These are phyloP conservation scores for Termitomyces sp. DNA, from an alignment of 768 basidiomycete species.

Conservation along the genomic window DNA sequence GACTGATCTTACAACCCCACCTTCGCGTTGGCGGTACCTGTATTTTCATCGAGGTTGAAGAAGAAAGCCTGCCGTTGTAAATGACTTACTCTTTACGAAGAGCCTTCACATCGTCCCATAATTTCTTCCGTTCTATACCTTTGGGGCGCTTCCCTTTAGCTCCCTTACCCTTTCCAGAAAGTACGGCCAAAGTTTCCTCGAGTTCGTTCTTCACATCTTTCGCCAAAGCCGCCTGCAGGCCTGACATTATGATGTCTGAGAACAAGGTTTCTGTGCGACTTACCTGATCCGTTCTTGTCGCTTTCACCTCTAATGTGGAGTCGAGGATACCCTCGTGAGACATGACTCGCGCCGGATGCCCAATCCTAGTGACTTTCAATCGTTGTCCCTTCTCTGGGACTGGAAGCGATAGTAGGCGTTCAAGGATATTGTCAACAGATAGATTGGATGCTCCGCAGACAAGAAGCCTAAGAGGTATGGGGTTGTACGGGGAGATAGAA, in stretches of 20 bases:
- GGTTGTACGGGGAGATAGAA: constrained; percentile 36
- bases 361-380: constrained; percentile 78
- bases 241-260: background rate
- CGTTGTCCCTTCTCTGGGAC: constrained; percentile 39
- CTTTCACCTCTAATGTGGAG: constrained; percentile 68
- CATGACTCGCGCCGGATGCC: constrained; percentile 94
- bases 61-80: background rate
- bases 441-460: constrained; percentile 94
- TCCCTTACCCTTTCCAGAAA: constrained; percentile 73
- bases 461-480: constrained; percentile 58
- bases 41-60: background rate
- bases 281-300: constrained; percentile 68
- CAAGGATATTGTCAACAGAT: constrained; percentile 93
- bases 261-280: background rate
- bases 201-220: constrained; percentile 89
- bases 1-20: constrained; percentile 77
- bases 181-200: constrained; percentile 54
- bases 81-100: constrained; percentile 80
- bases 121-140: constrained; percentile 70
- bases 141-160: constrained; percentile 66
- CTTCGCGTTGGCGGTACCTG: constrained; percentile 88
- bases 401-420: constrained; percentile 69
- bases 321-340: constrained; percentile 60
- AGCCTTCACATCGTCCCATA: constrained; percentile 85
- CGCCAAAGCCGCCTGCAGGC: constrained; percentile 63